Conservation (phyloP, 169 alveolate genomes). For the Theileria sp. region DNA sequence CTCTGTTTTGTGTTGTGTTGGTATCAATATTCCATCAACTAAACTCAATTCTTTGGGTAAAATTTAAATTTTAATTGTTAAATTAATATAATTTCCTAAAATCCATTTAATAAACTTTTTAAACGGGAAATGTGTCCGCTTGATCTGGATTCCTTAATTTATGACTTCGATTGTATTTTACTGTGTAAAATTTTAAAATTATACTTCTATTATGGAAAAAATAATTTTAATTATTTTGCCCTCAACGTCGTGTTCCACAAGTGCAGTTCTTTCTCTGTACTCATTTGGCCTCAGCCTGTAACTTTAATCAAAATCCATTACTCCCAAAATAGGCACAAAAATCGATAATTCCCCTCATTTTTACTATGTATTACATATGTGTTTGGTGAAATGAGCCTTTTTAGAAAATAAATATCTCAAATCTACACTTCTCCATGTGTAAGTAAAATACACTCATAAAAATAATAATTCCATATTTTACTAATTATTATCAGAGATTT, state of each 20-base stretch:
- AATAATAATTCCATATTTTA: no score
- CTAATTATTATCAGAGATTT: not conserved
- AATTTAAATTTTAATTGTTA: no score
- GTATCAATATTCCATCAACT: not conserved
- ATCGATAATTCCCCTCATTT: not conserved
- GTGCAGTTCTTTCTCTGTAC: slow-evolving; percentile 7
- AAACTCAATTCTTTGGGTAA: not conserved
- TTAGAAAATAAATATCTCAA: not conserved
- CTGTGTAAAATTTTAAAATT: not conserved
- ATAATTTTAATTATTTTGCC: not conserved
- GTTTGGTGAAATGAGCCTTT: not conserved
- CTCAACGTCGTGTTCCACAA: not conserved
- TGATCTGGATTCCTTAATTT: not conserved
- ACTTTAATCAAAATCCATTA: not conserved
- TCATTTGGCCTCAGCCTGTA: not conserved
- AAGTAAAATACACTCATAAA: no score
- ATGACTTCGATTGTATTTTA: not conserved
- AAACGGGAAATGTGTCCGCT: not conserved
- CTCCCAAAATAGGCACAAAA: not conserved
- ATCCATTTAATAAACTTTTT: not conserved
- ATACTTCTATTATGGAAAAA: not conserved
- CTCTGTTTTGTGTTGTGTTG: not conserved
- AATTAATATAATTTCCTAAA: no score
- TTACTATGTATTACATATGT: not conserved
- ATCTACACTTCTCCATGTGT: not conserved